Evolutionary conservation across 2,329 filamentous ascomycete species (phyloP).

Genomic region (Akanthomyces lecanii): DNA sequence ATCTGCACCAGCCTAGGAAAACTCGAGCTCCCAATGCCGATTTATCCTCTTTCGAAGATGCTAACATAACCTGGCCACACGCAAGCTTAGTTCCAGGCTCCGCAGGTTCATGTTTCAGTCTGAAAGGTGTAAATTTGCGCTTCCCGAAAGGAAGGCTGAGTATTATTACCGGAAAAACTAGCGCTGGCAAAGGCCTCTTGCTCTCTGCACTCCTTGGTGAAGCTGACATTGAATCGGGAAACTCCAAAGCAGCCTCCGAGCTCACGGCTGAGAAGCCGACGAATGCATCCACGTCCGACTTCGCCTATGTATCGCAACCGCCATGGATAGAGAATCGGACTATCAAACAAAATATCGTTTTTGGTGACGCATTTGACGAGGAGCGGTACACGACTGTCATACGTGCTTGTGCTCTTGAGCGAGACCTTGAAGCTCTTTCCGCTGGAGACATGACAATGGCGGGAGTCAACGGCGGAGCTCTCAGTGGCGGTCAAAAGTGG

Average conservation of each 20-base stretch:
- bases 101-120: slow-evolving; percentile 48
- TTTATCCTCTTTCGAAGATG: not conserved
- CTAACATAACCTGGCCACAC: slow-evolving; percentile 7
- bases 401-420: slow-evolving; percentile 61
- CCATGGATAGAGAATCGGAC: slow-evolving; percentile 75
- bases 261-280: slow-evolving; percentile 42
- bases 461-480: slow-evolving; percentile 70
- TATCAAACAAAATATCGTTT: slow-evolving; percentile 67
- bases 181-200: slow-evolving; percentile 66
- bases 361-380: slow-evolving; percentile 61
- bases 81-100: slow-evolving; percentile 25
- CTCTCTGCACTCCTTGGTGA: slow-evolving; percentile 66
- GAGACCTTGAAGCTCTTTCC: slow-evolving; percentile 65
- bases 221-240: slow-evolving; percentile 56
- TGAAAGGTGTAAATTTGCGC: slow-evolving; percentile 54
- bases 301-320: slow-evolving; percentile 67
- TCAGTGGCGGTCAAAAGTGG: slow-evolving; percentile 73
- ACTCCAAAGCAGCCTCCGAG: not conserved
- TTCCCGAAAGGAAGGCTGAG: slow-evolving; percentile 62
- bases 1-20: slow-evolving; percentile 2
- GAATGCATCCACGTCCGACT: slow-evolving; percentile 58
- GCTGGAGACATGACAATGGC: slow-evolving; percentile 70
- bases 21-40: not conserved
- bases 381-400: slow-evolving; percentile 62
- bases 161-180: slow-evolving; percentile 65